Evolutionary conservation across 2,329 filamentous ascomycete genomes (phyloP), one percentile per base, ranked within the genome.

Genomic region (Cadophora gregata): DNA sequence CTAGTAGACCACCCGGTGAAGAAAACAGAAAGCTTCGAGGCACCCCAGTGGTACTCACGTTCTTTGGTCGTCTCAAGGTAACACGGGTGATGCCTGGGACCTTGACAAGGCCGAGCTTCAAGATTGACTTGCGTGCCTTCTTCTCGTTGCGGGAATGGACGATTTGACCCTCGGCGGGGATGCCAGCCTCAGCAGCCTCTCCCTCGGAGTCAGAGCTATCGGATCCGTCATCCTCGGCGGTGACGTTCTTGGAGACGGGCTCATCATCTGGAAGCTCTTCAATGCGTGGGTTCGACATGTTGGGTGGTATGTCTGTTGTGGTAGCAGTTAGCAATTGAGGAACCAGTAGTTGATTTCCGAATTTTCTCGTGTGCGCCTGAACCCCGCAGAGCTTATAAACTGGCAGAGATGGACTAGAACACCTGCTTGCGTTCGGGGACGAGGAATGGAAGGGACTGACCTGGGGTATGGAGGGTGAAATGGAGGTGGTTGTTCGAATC

Each of bases 141-240:
- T 99, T 99, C 91, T 99, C 96, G 86, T 98, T 98, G 83, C 96
- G 93, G 80, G 93, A 97, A 88, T 98, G 95, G 79, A 99, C 90
- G 77, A 96, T 89, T 79, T 95, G 91, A 73, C 91, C 89, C 79
- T 95, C 96, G 75, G 92, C 90, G 80, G 95, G 93, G 74, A 87
- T 80, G 75, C 80, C 81, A 71, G 80, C 79, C 69, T 88, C 88
- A 75, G 85, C 88, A 70, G 88, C 90, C 81, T 96, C 93, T 76
- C 87, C 90, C 77, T 91, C 91, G 77, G 90, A 92, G 75, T 93
- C 90, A 77, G 88, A 89, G 83, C 87, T 88, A 73, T 86, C 81
- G 67, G 89, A 88, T 72, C 86, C 86, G 71, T 90, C 89, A 77
- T 90, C 88, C 80, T 93, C 90, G 78, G 93, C 89, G 78, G 91